Conservation (phyloP, 2,329 filamentous ascomycete genomes). For the Sporothrix brasiliensis region DNA sequence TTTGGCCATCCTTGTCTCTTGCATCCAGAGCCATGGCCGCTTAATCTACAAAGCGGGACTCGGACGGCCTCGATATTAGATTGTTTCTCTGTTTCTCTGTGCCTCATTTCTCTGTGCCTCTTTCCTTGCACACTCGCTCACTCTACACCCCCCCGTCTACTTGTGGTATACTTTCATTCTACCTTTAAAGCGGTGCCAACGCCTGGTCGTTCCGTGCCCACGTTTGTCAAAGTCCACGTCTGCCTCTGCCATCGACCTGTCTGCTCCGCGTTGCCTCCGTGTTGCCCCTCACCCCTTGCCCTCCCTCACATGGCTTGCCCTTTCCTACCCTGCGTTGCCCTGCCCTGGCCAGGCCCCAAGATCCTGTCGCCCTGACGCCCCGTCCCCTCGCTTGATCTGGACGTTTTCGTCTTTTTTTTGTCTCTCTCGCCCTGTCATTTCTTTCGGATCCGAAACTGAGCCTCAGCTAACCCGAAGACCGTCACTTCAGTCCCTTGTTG, state of each 20-base stretch:
- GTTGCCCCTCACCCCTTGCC: neutral
- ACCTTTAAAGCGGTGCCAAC: conserved; percentile 17
- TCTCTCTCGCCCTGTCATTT: conserved; percentile 9
- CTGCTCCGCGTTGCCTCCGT: neutral
- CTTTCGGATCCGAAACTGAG: conserved; percentile 31
- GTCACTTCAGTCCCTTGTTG: conserved; percentile 8
- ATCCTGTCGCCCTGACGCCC: conserved; percentile 1
- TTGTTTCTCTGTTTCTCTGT: conserved; percentile 11
- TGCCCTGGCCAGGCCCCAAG: conserved; percentile 14
- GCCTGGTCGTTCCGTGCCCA: conserved; percentile 26
- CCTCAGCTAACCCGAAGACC: conserved; percentile 28
- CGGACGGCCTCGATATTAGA: conserved; percentile 19
- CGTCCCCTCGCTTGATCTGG: conserved; percentile 1
- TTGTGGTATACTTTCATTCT: neutral
- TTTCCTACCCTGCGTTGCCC: neutral
- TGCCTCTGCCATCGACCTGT: neutral
- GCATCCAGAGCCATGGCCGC: neutral
- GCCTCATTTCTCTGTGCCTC: neutral
- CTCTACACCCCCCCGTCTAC: conserved; percentile 14
- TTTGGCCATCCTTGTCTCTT: neutral
- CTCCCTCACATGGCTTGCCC: conserved; percentile 2
- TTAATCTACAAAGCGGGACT: conserved; percentile 27
- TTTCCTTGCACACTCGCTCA: neutral
- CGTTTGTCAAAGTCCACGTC: conserved; percentile 5
- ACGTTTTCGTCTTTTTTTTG: too few species aligned